These are phyloP conservation scores for Mycena leptocephala DNA, from an alignment of 768 basidiomycete species.

Conservation along the genomic window DNA sequence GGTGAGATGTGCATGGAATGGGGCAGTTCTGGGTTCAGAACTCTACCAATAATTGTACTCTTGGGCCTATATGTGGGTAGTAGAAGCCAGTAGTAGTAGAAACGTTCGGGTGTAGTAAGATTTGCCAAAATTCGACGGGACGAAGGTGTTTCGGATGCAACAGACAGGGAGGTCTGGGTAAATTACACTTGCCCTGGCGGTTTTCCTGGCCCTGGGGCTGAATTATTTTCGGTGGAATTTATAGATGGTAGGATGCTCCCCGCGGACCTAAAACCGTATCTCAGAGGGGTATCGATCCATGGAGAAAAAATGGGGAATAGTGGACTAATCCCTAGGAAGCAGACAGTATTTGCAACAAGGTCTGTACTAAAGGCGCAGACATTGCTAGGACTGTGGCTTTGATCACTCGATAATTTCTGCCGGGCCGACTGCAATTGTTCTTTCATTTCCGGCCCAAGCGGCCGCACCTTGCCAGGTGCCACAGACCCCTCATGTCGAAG, in stretches of 20 bases:
- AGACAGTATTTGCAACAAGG: neutral
- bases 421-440: no score
- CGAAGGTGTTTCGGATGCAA: conserved; percentile 1
- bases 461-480: no score
- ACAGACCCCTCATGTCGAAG: no score
- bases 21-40: no score
- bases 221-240: conserved; percentile 4
- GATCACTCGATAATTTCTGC: no score
- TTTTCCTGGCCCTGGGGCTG: neutral
- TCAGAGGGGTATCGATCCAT: conserved; percentile 6
- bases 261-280: neutral
- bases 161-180: neutral
- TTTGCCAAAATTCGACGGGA: neutral
- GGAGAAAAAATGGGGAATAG: conserved; percentile 1
- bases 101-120: neutral
- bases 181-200: neutral
- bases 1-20: no score
- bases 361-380: neutral
- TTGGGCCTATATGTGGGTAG: no score
- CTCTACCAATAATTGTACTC: no score
- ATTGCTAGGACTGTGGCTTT: no score
- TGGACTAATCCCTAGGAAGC: conserved; percentile 1
- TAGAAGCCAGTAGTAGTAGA: neutral
- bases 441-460: no score
- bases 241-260: neutral